Percentiles rank a stretch among this genome's conserved stretches.
Evolutionary conservation across 108 stramenopile species (phyloP).

Genomic region (Fistulifera solaris): DNA sequence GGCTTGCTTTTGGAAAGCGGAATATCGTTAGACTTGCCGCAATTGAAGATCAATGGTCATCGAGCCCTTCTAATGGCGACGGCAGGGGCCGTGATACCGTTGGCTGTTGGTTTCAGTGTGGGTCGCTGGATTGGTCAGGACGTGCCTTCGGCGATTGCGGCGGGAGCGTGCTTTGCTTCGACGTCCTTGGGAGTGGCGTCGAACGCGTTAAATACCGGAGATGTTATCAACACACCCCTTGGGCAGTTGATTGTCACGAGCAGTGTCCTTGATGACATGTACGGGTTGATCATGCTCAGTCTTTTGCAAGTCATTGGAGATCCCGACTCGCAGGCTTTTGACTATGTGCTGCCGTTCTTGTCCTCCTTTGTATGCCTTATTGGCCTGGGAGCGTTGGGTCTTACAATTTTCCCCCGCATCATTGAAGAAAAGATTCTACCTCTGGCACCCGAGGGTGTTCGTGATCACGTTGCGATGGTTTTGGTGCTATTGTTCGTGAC

Average conservation of each 20-base stretch:
- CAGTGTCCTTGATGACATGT: slow-evolving; percentile 39
- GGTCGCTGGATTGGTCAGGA: slow-evolving; percentile 21
- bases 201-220: slow-evolving; percentile 26
- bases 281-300: slow-evolving; percentile 30
- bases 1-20: slow-evolving; percentile 36
- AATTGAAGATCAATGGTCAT: slow-evolving; percentile 31
- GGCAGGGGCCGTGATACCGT: slow-evolving; percentile 31
- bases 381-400: slow-evolving; percentile 21
- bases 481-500: slow-evolving; percentile 22
- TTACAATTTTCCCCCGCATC: slow-evolving; percentile 28
- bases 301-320: slow-evolving; percentile 27
- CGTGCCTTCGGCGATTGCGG: slow-evolving; percentile 31
- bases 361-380: slow-evolving; percentile 32
- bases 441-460: slow-evolving; percentile 13
- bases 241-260: slow-evolving; percentile 39
- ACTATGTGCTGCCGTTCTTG: slow-evolving; percentile 33
- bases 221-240: slow-evolving; percentile 40
- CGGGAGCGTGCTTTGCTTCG: slow-evolving; percentile 36
- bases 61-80: slow-evolving; percentile 29
- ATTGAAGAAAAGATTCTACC: slow-evolving; percentile 30
- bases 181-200: slow-evolving; percentile 40
- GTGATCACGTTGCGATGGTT: slow-evolving; percentile 17
- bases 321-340: slow-evolving; percentile 14
- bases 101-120: slow-evolving; percentile 12
- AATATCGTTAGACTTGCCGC: slow-evolving; percentile 37